phyloP scores from a whole-genome alignment of 768 basidiomycete genomes.

The Leccinum barrowsii region DNA sequence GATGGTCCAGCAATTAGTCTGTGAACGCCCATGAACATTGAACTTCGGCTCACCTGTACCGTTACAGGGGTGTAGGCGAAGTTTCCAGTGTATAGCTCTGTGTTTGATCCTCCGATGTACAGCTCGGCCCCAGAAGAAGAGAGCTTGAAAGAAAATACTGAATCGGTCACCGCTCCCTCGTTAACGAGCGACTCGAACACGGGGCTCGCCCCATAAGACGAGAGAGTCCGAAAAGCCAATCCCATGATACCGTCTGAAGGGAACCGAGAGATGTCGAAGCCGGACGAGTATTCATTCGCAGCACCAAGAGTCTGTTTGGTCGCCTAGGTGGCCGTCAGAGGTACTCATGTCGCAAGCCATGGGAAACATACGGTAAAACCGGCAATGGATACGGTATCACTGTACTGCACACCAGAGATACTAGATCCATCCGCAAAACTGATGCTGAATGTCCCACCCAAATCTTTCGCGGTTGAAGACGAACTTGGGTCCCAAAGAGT shows the following conservation, averaged over 20 bases:
- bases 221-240: not conserved
- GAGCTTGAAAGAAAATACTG: not conserved
- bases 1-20: not conserved
- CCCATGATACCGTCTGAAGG: not conserved
- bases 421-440: not conserved
- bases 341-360: not conserved
- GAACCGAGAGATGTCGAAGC: not conserved
- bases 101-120: not conserved
- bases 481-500: not conserved
- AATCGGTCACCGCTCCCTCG: not conserved
- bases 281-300: not conserved
- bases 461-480: not conserved
- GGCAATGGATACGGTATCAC: not conserved
- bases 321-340: not conserved
- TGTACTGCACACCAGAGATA: not conserved
- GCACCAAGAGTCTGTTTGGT: not conserved
- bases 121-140: not conserved
- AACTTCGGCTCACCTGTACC: not conserved
- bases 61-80: not conserved
- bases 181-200: not conserved
- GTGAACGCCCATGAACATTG: not conserved
- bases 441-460: not conserved
- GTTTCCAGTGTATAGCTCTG: not conserved
- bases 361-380: not conserved
- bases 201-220: not conserved